A percentile compares a stretch with the other conserved stretches of the same genome.
These are phyloP conservation scores for Candolleomyces eurysporus DNA, from an alignment of 768 basidiomycete genomes.

Conservation along the genomic window DNA sequence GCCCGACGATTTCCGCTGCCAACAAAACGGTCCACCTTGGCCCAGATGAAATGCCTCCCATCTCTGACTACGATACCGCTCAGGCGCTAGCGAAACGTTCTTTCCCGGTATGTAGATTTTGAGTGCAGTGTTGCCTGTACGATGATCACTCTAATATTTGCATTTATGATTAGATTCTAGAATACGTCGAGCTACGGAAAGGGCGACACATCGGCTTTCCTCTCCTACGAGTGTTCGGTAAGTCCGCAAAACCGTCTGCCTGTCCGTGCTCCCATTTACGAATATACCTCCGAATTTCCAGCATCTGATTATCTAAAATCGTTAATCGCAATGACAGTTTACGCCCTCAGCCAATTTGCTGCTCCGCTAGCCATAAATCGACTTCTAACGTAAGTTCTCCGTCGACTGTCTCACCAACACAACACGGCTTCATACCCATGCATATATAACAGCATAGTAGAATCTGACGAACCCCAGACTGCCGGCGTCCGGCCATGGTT, in stretches of 20 bases:
- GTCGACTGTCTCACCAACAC: no score
- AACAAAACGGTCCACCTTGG: conserved; percentile 45
- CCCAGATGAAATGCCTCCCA: conserved; percentile 54
- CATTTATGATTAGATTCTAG: no score
- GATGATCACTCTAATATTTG: no score
- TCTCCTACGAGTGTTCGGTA: conserved; percentile 37
- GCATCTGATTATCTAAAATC: conserved; percentile 27
- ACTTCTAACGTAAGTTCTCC: conserved; percentile 32
- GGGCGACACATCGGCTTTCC: conserved; percentile 46
- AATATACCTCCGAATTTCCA: conserved; percentile 6
- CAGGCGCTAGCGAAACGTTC: conserved; percentile 21
- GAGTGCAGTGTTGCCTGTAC: no score
- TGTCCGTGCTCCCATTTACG: not conserved
- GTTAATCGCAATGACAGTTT: conserved; percentile 26
- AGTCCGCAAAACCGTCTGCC: conserved; percentile 4
- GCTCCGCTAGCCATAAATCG: conserved; percentile 41
- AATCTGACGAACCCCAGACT: no score
- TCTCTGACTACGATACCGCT: conserved; percentile 59
- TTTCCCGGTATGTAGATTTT: conserved; percentile 21
- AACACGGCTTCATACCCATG: no score
- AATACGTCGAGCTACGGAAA: conserved; percentile 22
- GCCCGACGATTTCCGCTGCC: conserved; percentile 47
- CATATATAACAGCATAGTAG: no score
- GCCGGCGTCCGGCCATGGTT: no score
- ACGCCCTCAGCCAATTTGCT: conserved; percentile 30